A percentile compares a stretch with the other conserved stretches of the same genome.
These are phyloP conservation scores for Blepharisma undulans DNA, from an alignment of 169 alveolate genomes.

Conservation along the genomic window DNA sequence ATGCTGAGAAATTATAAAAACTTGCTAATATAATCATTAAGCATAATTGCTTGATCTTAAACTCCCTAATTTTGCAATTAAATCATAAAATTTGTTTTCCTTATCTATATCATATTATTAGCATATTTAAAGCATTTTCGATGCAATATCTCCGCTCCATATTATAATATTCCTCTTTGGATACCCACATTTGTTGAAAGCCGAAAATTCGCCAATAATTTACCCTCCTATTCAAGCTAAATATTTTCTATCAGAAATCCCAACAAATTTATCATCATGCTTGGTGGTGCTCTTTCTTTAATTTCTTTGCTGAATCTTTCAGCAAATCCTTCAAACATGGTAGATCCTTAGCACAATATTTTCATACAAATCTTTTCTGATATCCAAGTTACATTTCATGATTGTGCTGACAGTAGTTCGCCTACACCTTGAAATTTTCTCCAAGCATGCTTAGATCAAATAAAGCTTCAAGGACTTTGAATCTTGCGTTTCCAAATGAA, in stretches of 20 bases:
- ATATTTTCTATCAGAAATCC: conserved; percentile 98
- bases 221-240: conserved; percentile 99
- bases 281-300: conserved; percentile 78
- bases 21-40: no score
- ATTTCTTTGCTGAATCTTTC: conserved; percentile 85
- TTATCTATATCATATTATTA: no score
- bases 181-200: conserved; percentile 99
- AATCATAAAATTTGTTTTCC: no score
- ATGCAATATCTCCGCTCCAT: conserved; percentile 98
- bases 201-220: conserved; percentile 93
- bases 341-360: conserved; percentile 86
- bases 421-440: conserved; percentile 73
- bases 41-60: no score
- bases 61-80: no score
- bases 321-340: conserved; percentile 82
- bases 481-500: conserved; percentile 76
- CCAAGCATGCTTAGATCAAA: conserved; percentile 82
- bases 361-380: conserved; percentile 75
- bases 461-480: conserved; percentile 86
- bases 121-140: conserved; percentile 94
- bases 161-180: conserved; percentile 96
- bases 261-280: conserved; percentile 95
- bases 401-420: conserved; percentile 74
- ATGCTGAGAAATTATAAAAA: no score
- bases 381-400: conserved; percentile 81